A percentile compares a stretch with the other conserved stretches of the same genome.
Evolutionary conservation across 2,329 filamentous ascomycete genomes (phyloP).

Genomic region (Alternaria gaisen): DNA sequence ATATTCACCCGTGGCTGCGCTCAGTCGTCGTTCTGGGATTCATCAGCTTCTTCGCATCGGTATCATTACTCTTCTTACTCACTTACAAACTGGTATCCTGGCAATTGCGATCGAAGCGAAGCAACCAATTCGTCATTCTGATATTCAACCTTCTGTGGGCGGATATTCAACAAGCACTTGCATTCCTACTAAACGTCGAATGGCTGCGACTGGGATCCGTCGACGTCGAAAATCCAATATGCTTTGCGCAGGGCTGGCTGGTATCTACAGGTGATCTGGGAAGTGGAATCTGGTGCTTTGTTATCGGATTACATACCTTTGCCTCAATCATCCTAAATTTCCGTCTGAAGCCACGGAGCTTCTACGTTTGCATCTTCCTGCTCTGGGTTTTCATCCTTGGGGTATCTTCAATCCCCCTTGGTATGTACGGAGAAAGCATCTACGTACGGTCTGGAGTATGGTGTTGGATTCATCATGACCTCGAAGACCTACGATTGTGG

Average conservation of each 20-base stretch:
- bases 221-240: conserved; percentile 62
- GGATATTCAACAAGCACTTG: conserved; percentile 71
- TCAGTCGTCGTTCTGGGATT: conserved; percentile 58
- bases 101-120: conserved; percentile 47
- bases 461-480: conserved; percentile 70
- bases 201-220: conserved; percentile 67
- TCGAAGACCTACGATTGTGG: conserved; percentile 64
- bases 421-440: conserved; percentile 55
- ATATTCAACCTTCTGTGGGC: conserved; percentile 75
- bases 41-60: conserved; percentile 57
- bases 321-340: conserved; percentile 67
- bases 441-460: conserved; percentile 73
- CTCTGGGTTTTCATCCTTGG: conserved; percentile 69
- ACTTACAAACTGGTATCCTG: conserved; percentile 57
- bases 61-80: conserved; percentile 56
- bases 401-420: conserved; percentile 63
- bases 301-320: conserved; percentile 73
- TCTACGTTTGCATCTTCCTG: conserved; percentile 59
- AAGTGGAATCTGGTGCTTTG: conserved; percentile 72
- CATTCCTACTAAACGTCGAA: conserved; percentile 69
- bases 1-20: conserved; percentile 54
- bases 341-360: conserved; percentile 59
- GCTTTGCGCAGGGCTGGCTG: conserved; percentile 74
- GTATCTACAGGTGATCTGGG: conserved; percentile 72
- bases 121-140: conserved; percentile 73